Percentiles rank a stretch among this genome's conserved stretches.
These are phyloP conservation scores for Parascedosporium putredinis DNA, from an alignment of 2,329 filamentous ascomycete genomes.

Conservation along the genomic window DNA sequence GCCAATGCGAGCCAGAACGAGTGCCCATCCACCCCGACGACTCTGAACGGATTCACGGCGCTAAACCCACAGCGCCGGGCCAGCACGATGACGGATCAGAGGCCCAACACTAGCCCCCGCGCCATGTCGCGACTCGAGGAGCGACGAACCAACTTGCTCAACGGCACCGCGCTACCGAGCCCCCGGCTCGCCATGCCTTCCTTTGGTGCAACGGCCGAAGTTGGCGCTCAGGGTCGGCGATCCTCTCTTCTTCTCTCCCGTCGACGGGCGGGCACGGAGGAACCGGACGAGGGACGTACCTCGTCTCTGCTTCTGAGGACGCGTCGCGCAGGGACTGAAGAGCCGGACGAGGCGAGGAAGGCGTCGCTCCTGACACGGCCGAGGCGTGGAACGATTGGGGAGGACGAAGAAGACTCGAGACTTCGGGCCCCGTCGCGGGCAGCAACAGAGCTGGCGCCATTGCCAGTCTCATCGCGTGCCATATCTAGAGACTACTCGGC, in stretches of 20 bases:
- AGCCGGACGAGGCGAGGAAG: conserved; percentile 32
- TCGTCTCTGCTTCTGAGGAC: conserved; percentile 36
- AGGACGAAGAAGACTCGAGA: conserved; percentile 38
- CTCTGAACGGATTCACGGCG: conserved; percentile 29
- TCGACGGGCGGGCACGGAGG: conserved; percentile 38
- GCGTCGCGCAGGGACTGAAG: conserved; percentile 35
- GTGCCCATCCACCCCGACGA: conserved; percentile 31
- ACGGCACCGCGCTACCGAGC: conserved; percentile 32
- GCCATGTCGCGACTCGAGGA: conserved; percentile 43
- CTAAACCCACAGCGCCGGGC: conserved; percentile 28
- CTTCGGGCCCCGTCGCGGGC: conserved; percentile 49
- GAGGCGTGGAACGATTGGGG: conserved; percentile 34
- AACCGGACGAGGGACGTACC: conserved; percentile 38
- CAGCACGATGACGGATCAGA: conserved; percentile 30
- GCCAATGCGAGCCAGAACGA: conserved; percentile 3
- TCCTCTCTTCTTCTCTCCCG: conserved; percentile 41
- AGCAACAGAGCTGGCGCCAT: conserved; percentile 41
- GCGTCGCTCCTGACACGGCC: conserved; percentile 32
- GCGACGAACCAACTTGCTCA: conserved; percentile 36
- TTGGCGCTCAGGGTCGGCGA: conserved; percentile 26
- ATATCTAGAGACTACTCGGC: conserved; percentile 27
- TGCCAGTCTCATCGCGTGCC: conserved; percentile 19
- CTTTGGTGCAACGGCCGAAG: conserved; percentile 21
- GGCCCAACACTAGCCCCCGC: conserved; percentile 33
- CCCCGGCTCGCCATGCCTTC: conserved; percentile 31